Conservation (phyloP, 257 asterid genomes). For the Lithospermum erythrorhizon region DNA sequence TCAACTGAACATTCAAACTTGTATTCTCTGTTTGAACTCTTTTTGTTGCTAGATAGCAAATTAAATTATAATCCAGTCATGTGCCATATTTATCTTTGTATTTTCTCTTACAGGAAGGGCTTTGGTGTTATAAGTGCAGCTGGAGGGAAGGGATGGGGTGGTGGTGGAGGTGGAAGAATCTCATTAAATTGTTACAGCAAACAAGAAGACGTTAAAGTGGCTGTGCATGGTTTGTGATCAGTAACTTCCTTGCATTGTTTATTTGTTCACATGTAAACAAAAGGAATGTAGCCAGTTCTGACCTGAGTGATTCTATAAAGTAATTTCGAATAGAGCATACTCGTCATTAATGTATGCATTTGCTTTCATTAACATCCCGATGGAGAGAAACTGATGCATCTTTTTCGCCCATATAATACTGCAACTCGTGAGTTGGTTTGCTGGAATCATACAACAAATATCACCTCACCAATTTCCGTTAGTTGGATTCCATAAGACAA, state of each 20-base stretch:
- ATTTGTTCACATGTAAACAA: not conserved
- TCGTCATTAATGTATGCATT: too few relatives aligned
- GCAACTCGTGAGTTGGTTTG: too few relatives aligned
- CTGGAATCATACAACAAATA: too few relatives aligned
- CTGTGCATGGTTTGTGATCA: conserved; percentile 59
- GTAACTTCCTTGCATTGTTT: conserved; percentile 11
- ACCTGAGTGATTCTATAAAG: not conserved
- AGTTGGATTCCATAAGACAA: too few relatives aligned
- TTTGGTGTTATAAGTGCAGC: conserved; percentile 77
- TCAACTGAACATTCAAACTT: not conserved
- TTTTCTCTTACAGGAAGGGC: conserved; percentile 59
- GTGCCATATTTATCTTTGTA: conserved; percentile 11
- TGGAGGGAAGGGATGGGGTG: conserved; percentile 96
- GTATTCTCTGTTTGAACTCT: not conserved
- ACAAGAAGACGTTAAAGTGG: conserved; percentile 85
- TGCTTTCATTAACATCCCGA: too few relatives aligned
- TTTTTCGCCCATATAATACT: too few relatives aligned
- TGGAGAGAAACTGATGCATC: too few relatives aligned
- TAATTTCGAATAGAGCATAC: not conserved
- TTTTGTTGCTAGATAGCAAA: not conserved
- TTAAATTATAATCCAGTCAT: not conserved
- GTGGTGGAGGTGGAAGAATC: conserved; percentile 98
- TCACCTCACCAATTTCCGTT: too few relatives aligned
- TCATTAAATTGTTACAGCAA: conserved; percentile 91
- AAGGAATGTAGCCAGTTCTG: not conserved